phyloP scores from a whole-genome alignment of 805 yeast species.

The Candida saitoana region DNA sequence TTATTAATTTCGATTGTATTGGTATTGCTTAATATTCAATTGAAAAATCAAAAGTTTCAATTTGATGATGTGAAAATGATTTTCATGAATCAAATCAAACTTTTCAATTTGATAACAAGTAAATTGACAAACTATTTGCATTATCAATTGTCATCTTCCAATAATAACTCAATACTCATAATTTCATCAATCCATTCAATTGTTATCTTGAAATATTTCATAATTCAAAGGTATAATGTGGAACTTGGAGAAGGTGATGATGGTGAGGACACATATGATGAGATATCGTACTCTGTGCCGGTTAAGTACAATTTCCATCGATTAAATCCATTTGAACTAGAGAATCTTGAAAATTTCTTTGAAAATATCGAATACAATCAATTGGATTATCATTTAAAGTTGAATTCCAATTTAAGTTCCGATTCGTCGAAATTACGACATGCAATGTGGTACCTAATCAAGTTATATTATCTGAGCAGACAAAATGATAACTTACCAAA shows the following conservation, averaged over 20 bases:
- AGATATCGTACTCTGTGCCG: background rate
- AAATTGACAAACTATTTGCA: slow-evolving; percentile 15
- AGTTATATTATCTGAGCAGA: slow-evolving; percentile 15
- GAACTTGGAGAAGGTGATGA: background rate
- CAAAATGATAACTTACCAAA: background rate
- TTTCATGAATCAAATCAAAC: slow-evolving; percentile 29
- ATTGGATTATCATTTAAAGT: slow-evolving; percentile 8
- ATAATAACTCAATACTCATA: slow-evolving; percentile 17
- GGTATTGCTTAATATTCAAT: slow-evolving; percentile 18
- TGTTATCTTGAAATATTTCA: slow-evolving; percentile 24
- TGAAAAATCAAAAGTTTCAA: slow-evolving; percentile 10
- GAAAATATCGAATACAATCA: slow-evolving; percentile 20
- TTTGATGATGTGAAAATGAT: slow-evolving; percentile 10
- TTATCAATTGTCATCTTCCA: background rate
- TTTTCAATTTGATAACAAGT: slow-evolving; percentile 25
- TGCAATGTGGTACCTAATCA: slow-evolving; percentile 28
- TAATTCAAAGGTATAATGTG: slow-evolving; percentile 12
- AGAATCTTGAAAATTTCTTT: slow-evolving; percentile 17
- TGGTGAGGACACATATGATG: background rate
- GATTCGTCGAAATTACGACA: slow-evolving; percentile 27
- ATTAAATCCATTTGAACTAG: slow-evolving; percentile 23
- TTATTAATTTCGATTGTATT: slow-evolving; percentile 29
- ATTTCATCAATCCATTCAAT: slow-evolving; percentile 30
- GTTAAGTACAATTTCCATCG: slow-evolving; percentile 3
- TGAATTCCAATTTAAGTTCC: slow-evolving; percentile 6